A percentile compares a stretch with the other conserved stretches of the same genome.
Conservation (phyloP, 1,139 yeast species). For the Pneumocystis murina region DNA sequence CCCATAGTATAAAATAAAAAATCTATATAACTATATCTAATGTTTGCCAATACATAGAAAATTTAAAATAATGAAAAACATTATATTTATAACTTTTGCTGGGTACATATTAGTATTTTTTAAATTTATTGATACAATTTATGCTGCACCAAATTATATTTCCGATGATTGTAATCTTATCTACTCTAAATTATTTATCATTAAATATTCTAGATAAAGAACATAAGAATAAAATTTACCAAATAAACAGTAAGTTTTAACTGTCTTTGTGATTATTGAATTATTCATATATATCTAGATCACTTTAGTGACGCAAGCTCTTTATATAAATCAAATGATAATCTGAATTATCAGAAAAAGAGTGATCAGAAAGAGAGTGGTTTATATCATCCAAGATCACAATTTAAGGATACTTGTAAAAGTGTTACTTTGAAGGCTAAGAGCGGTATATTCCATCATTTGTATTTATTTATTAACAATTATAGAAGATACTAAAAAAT, state of each 20-base stretch:
- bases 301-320: too few species aligned
- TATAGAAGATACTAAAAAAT: not conserved
- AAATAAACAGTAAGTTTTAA: too few species aligned
- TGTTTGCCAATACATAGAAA: not conserved
- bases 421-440: not conserved
- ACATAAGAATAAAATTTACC: too few species aligned
- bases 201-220: not conserved
- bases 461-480: not conserved
- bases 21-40: too few species aligned
- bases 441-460: not conserved
- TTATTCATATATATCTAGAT: too few species aligned
- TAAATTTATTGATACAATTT: not conserved
- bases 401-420: not conserved
- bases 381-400: too few species aligned
- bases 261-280: too few species aligned
- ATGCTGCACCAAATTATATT: not conserved
- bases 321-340: too few species aligned
- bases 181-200: not conserved
- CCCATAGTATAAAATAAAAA: too few species aligned
- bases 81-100: not conserved
- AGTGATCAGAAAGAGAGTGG: too few species aligned
- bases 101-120: not conserved
- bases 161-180: not conserved
- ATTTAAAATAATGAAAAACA: not conserved
- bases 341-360: too few species aligned